Percentiles rank a stretch among this genome's conserved stretches.
These are phyloP conservation scores for Pugionium cornutum DNA, from an alignment of 345 rosid species.

Conservation along the genomic window DNA sequence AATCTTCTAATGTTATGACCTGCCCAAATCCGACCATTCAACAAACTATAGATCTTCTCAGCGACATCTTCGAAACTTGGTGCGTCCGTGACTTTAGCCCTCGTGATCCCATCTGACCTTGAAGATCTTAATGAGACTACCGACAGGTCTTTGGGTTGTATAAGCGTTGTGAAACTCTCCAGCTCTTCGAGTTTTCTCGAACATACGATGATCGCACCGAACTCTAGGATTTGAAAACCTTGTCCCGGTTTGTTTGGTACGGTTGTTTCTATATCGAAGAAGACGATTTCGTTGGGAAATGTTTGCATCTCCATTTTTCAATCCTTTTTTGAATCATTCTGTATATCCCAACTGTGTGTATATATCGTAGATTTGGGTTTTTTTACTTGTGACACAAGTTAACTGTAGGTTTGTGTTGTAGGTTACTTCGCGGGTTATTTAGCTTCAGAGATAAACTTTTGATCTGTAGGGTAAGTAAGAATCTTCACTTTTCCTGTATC, in stretches of 20 bases:
- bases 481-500: constrained; percentile 35
- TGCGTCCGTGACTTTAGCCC: constrained; percentile 59
- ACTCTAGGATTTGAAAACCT: constrained; percentile 70
- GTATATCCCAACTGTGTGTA: not conserved
- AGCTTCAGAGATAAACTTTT: constrained; percentile 36
- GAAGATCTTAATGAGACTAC: constrained; percentile 57
- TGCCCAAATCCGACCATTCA: constrained; percentile 88
- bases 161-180: constrained; percentile 65
- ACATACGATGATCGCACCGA: constrained; percentile 83
- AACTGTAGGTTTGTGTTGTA: constrained; percentile 45
- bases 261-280: constrained; percentile 85
- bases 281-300: constrained; percentile 53
- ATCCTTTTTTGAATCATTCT: no score
- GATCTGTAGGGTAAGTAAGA: constrained; percentile 39
- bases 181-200: constrained; percentile 67
- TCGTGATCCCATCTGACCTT: constrained; percentile 70
- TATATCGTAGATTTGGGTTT: constrained; percentile 55
- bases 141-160: constrained; percentile 65
- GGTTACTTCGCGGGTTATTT: constrained; percentile 39
- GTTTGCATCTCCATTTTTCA: constrained; percentile 29
- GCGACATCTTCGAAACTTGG: constrained; percentile 72
- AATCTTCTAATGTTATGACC: constrained; percentile 90
- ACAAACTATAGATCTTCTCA: constrained; percentile 55
- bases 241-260: constrained; percentile 68
- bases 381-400: constrained; percentile 39